These are phyloP conservation scores for Coniochaeta pulveracea DNA, from an alignment of 2,329 filamentous ascomycete species.

Conservation along the genomic window DNA sequence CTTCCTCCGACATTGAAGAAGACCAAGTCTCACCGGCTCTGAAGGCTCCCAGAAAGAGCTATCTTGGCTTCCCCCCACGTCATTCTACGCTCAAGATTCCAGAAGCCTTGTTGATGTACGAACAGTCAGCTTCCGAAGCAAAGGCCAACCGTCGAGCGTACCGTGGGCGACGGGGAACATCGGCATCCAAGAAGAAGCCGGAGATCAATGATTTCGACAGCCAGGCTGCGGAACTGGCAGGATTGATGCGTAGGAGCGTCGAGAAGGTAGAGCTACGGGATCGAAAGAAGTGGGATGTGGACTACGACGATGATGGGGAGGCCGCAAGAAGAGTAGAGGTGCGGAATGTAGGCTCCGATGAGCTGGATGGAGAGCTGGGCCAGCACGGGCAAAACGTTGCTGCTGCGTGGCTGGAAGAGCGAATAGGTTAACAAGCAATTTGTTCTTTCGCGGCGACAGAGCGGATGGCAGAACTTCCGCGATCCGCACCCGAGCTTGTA, in stretches of 20 bases:
- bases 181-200: background rate
- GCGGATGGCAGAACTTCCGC: no score
- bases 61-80: conserved; percentile 35
- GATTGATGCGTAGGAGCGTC: conserved; percentile 36
- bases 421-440: background rate
- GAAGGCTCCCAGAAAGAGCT: conserved; percentile 26
- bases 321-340: conserved; percentile 25
- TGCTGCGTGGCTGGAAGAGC: background rate
- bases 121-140: conserved; percentile 16
- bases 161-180: conserved; percentile 9
- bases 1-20: conserved; percentile 1
- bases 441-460: no score
- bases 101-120: conserved; percentile 34
- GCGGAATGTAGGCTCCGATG: conserved; percentile 22
- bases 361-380: conserved; percentile 6
- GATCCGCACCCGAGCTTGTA: no score
- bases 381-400: background rate
- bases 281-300: conserved; percentile 27
- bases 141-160: conserved; percentile 8
- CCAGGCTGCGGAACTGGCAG: conserved; percentile 35
- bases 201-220: conserved; percentile 27
- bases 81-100: conserved; percentile 37
- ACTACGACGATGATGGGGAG: conserved; percentile 21
- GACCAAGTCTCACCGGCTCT: conserved; percentile 5
- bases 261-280: conserved; percentile 32